Evolutionary conservation across 305 asterid genomes (phyloP).

Genomic region (Coffea humblotiana): DNA sequence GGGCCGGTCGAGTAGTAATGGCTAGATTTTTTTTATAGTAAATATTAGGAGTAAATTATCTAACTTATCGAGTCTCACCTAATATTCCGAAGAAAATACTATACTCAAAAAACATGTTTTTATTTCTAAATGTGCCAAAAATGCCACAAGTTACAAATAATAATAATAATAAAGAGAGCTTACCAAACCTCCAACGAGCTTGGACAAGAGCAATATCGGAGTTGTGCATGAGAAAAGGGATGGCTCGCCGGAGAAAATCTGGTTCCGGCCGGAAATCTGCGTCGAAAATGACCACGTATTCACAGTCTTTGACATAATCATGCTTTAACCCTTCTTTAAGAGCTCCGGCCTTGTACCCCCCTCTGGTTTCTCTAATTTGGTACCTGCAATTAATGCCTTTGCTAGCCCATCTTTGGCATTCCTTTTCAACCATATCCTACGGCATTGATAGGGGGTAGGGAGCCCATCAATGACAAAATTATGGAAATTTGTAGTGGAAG

Average conservation of each 20-base stretch:
- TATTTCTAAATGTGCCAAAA: neutral
- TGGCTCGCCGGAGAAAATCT: conserved; percentile 67
- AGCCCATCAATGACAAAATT: neutral
- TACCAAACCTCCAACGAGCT: conserved; percentile 90
- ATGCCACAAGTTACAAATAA: neutral
- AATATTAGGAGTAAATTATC: too few relatives aligned
- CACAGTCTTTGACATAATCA: conserved; percentile 70
- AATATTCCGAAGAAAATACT: neutral
- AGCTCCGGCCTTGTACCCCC: conserved; percentile 93
- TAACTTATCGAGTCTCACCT: too few relatives aligned
- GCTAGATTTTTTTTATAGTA: neutral
- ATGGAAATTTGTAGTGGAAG: neutral
- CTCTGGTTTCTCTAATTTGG: conserved; percentile 67
- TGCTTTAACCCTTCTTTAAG: conserved; percentile 74
- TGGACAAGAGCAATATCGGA: conserved; percentile 76
- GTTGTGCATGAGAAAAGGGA: conserved; percentile 72
- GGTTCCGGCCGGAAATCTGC: conserved; percentile 94
- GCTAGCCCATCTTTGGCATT: conserved; percentile 80
- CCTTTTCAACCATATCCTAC: conserved; percentile 86
- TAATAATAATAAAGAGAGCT: neutral
- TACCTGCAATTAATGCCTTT: conserved; percentile 69
- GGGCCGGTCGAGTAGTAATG: neutral
- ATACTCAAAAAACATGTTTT: neutral
- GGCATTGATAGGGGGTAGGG: neutral
- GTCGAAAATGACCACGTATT: conserved; percentile 74